Base-by-base conservation (phyloP, 768 basidiomycete genomes). In the Pisolithus tinctorius region DNA sequence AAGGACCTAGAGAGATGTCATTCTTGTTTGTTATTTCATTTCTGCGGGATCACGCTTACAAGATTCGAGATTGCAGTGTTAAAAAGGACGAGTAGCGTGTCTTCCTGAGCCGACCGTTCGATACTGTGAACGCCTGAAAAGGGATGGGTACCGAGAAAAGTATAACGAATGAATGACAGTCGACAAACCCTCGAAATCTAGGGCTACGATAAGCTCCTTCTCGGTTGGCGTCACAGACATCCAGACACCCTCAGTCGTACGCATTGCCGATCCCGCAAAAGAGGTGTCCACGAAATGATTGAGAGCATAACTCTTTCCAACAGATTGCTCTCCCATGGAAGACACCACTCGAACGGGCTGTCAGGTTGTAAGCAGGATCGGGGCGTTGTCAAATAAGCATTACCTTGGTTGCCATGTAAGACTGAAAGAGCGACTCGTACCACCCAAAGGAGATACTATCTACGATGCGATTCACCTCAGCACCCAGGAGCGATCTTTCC, bases 191-290 rank as follows among this genome's bases (percentile, higher is more conserved):
- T 84, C 82, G 43, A 84, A 84, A 55, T 84, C 82, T 6, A 84
- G 70, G 2, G 82, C 76, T 1, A 84, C 80, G 10, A 84, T 66
- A 8, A 84, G 58, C 0, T 63, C 63, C 23, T 80, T 75, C 44
- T 75, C 67, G 0, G 81, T 82, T 0, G 82, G 83, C 1, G 82
- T 81, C 6, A 80, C 78, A 0, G 81, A 82, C 75, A 83, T 77
- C 82, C 82, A 83, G 2, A 83, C 79, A 4, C 82, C 81, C 66
- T 82, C 79, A 59, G 79, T 83, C 8, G 81, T 82, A n/a, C 79
- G 68, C 80, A 83, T 82, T 0, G 82, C 82, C 9, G 75, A 79
- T 1, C 83, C 82, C 7, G 80, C 80, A 56, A 84, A 84, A 0
- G 83, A 83, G 0, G 81, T 81, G 56, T 84, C 82, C 1, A 72